Evolutionary conservation across 257 asterid genomes (phyloP).

Genomic region (Euphrasia confusa): DNA sequence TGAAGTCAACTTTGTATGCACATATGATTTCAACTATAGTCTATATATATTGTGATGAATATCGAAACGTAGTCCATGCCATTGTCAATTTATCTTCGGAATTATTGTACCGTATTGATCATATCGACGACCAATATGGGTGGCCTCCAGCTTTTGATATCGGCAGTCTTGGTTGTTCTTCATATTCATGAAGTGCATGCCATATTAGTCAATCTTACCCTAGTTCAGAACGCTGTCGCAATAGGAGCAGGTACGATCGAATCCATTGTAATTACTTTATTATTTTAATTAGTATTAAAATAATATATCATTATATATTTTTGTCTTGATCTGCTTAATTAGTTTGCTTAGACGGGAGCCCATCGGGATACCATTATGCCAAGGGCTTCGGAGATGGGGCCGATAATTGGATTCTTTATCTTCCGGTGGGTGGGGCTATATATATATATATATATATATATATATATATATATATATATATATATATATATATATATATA

Average conservation of each 20-base stretch:
- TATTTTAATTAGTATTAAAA: no score
- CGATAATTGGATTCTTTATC: constrained; percentile 17
- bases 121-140: not conserved
- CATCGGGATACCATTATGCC: constrained; percentile 19
- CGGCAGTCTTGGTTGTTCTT: not conserved
- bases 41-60: no score
- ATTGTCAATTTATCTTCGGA: not conserved
- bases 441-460: no score
- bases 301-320: no score
- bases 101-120: not conserved
- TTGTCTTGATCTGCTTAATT: not conserved
- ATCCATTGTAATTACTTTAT: no score
- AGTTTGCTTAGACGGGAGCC: constrained; percentile 25
- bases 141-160: constrained; percentile 6
- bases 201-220: not conserved
- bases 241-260: constrained; percentile 24
- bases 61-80: not conserved
- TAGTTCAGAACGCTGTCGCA: constrained; percentile 14
- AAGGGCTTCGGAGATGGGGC: constrained; percentile 16
- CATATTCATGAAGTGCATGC: not conserved
- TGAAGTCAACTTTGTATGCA: not conserved
- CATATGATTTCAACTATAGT: no score
- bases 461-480: no score
- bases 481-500: no score
- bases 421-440: not conserved